Evolutionary conservation across 495 filamentous ascomycete species (phyloP).

Genomic region (Sabuloglossum arenarium): DNA sequence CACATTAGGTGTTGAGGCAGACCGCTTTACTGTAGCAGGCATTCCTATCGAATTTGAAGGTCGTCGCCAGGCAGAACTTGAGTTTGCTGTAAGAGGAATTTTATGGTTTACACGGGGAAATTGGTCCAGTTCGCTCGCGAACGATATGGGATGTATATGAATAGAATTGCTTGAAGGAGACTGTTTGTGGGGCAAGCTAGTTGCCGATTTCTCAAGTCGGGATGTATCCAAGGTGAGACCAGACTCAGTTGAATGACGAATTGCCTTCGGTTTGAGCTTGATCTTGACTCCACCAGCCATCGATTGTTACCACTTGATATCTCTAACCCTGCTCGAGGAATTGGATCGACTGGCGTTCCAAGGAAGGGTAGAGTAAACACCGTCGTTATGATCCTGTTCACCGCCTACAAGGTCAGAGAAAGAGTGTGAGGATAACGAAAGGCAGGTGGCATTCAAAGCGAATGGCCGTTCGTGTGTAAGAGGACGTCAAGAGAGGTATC

Average conservation of each 20-base stretch:
- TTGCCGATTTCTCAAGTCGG: neutral
- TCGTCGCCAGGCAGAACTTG: slow-evolving; percentile 1
- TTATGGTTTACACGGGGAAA: neutral
- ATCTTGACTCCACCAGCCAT: slow-evolving; percentile 1
- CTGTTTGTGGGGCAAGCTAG: neutral
- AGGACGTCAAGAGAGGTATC: neutral
- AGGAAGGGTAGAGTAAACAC: neutral
- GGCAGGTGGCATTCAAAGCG: neutral
- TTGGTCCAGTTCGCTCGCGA: slow-evolving; percentile 1
- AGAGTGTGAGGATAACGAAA: neutral
- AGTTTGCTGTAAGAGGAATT: neutral
- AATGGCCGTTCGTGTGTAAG: neutral
- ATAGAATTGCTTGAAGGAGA: slow-evolving; percentile 1
- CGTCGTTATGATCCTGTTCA: neutral
- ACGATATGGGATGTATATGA: neutral
- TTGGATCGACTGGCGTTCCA: neutral
- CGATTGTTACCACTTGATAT: neutral
- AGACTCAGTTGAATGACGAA: neutral
- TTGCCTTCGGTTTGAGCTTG: slow-evolving; percentile 2
- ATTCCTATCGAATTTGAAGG: neutral
- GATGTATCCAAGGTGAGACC: neutral
- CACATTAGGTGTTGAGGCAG: slow-evolving; percentile 45
- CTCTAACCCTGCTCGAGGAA: neutral
- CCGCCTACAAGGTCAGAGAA: neutral
- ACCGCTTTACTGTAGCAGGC: slow-evolving; percentile 26